Conservation (phyloP, 352 stramenopile genomes). For the Pythium monospermum region DNA sequence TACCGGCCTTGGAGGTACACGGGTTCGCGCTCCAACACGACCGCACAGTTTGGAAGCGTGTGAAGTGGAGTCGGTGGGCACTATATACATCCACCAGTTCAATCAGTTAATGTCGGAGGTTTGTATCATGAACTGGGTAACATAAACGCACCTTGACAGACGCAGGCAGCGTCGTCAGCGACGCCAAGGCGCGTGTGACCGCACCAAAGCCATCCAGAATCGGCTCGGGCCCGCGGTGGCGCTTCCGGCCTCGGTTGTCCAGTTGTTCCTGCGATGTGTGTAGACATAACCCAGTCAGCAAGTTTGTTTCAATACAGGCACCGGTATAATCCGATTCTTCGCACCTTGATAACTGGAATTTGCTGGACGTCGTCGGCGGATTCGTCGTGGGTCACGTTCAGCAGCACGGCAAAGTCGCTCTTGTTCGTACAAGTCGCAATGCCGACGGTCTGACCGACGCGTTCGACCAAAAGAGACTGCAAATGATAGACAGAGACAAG, state of each 20-base stretch:
- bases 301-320: not conserved
- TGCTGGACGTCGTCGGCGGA: slow-evolving; percentile 70
- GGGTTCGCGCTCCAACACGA: slow-evolving; percentile 66
- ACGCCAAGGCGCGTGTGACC: slow-evolving; percentile 54
- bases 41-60: slow-evolving; percentile 28
- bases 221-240: slow-evolving; percentile 47
- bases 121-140: too few relatives aligned
- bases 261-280: slow-evolving; percentile 44
- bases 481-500: not conserved
- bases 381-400: slow-evolving; percentile 67
- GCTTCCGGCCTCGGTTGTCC: slow-evolving; percentile 52
- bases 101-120: too few relatives aligned
- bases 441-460: slow-evolving; percentile 40
- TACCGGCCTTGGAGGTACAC: slow-evolving; percentile 89
- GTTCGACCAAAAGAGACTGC: slow-evolving; percentile 37
- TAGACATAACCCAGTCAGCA: too few relatives aligned
- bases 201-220: slow-evolving; percentile 77
- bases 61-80: slow-evolving; percentile 44
- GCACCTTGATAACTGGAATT: slow-evolving; percentile 69
- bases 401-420: slow-evolving; percentile 60
- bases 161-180: slow-evolving; percentile 40
- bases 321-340: not conserved
- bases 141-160: slow-evolving; percentile 33
- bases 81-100: slow-evolving; percentile 9
- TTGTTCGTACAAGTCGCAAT: slow-evolving; percentile 45